Evolutionary conservation across 371 early-diverging fungal species (phyloP), one percentile per base, ranked within the genome.

Genomic region (Haplosporangium sp.): DNA sequence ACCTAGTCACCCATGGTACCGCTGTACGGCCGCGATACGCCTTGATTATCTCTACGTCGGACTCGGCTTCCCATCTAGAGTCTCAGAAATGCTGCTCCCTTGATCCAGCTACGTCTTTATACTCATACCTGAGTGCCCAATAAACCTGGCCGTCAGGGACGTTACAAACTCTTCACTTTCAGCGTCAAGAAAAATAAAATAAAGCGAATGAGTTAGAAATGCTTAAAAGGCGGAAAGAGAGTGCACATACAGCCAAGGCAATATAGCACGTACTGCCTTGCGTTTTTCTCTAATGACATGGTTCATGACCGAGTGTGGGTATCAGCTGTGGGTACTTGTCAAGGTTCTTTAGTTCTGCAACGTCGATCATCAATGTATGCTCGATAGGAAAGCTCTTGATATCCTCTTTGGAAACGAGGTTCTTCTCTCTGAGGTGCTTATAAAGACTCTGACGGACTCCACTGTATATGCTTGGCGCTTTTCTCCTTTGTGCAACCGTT

Each of bases 1-100:
- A 74, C 52, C 21, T 68, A 4, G 8, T 61, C 63, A 1, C 74
- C 69, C 55, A 74, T 42, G 0, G 38, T 61, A 7, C 64, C 64
- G 12, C 69, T 67, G 6, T 50, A 23, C 1, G 64, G 43, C 5
- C 18, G n/a, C 0, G 20, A 20, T 68, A 20, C 21, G 52, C 41
- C 9, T 64, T 40, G 18, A 68, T 50, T 57, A 61, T 46, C 4
- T 1, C 47, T 4, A 45, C 54, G 16, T 50, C 61, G 16, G 56
- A 23, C 21, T 60, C 69, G 0, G 64, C 50, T 0, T 52, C 63
- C 74, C 69, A 68, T 23, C 64, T 69, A 6, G 59, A 43, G 47
- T 59, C 64, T 18, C 50, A 7, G 53, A 65, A 62, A 9, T 20
- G 7, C 43, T 21, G 7, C 0, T 46, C 64, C 20, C 62, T 50